These are phyloP conservation scores for Colletotrichum sp. DNA, from an alignment of 2,329 filamentous ascomycete genomes.

Conservation along the genomic window DNA sequence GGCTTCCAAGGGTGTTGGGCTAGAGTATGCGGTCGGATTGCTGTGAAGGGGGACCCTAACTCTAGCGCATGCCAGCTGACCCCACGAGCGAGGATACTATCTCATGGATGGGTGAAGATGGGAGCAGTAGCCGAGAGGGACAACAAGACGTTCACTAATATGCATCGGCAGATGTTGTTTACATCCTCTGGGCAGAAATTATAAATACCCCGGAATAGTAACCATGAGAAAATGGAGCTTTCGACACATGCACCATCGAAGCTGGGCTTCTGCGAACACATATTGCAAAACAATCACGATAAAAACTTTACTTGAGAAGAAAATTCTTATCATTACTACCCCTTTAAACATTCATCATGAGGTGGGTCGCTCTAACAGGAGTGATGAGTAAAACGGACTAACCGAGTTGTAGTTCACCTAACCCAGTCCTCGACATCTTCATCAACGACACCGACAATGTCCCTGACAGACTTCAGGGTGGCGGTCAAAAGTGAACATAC, in stretches of 20 bases:
- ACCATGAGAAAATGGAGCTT: no score
- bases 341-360: neutral
- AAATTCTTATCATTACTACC: no score
- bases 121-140: neutral
- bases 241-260: neutral
- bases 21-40: no score
- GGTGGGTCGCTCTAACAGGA: neutral
- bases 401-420: neutral
- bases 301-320: no score
- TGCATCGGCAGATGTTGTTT: neutral
- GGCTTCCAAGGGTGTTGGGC: no score
- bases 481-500: neutral
- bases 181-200: neutral
- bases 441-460: neutral
- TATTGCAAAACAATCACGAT: no score
- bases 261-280: neutral
- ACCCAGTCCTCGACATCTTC: neutral
- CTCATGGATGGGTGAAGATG: no score
- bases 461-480: neutral
- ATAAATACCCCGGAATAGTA: neutral
- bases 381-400: neutral
- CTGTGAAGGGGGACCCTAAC: no score
- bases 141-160: neutral
- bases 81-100: no score
- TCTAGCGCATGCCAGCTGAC: no score